These are phyloP conservation scores for Pyrus pyrifolia DNA, from an alignment of 306 rosid genomes.

Conservation along the genomic window DNA sequence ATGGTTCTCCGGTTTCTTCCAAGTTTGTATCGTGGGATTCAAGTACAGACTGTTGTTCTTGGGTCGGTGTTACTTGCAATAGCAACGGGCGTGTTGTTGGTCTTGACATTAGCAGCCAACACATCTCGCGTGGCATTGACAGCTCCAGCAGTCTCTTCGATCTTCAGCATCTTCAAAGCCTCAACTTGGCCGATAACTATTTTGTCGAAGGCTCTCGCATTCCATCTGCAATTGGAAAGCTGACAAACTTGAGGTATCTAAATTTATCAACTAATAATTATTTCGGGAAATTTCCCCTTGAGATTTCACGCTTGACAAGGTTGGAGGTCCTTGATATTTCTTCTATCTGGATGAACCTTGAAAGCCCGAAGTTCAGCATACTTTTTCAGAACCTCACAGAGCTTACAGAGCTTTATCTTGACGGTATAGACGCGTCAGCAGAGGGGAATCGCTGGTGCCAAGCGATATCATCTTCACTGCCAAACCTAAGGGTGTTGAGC, in stretches of 20 bases:
- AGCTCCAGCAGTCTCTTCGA: background rate
- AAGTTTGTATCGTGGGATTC: constrained; percentile 18
- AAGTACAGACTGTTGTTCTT: background rate
- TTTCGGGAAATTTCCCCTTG: too few species aligned
- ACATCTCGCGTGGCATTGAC: constrained; percentile 9
- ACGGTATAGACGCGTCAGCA: constrained; percentile 21
- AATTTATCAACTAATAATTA: too few species aligned
- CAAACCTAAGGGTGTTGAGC: too few species aligned
- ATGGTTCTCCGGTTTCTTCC: background rate
- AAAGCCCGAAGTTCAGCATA: constrained; percentile 16
- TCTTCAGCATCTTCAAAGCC: constrained; percentile 14
- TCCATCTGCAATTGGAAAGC: constrained; percentile 27
- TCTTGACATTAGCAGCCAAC: constrained; percentile 23
- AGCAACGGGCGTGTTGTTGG: constrained; percentile 21
- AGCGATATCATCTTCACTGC: constrained; percentile 5
- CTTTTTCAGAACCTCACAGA: background rate
- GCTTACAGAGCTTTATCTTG: constrained; percentile 18
- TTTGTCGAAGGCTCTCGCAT: background rate
- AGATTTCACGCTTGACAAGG: constrained; percentile 25
- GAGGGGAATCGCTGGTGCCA: constrained; percentile 19
- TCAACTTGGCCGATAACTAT: constrained; percentile 22
- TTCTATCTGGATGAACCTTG: too few species aligned
- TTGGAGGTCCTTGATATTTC: constrained; percentile 31
- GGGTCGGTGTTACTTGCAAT: constrained; percentile 12
- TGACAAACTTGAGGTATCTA: constrained; percentile 22